phyloP scores from a whole-genome alignment of 441 rosid genomes.

The Heliophila coronopifolia region DNA sequence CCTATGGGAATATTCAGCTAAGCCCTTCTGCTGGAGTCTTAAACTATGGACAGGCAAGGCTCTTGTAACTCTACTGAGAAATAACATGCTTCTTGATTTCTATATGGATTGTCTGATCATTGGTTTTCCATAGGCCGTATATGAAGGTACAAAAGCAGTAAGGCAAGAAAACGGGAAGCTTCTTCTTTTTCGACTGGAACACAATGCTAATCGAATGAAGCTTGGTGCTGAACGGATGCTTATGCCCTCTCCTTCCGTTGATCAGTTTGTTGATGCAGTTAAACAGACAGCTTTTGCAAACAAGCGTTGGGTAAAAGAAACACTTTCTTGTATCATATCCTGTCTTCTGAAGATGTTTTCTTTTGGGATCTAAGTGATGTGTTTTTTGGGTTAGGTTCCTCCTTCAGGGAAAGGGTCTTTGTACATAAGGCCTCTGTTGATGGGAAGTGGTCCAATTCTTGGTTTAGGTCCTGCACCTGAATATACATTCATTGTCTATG shows the following conservation, averaged over 20 bases:
- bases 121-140: conserved; percentile 42
- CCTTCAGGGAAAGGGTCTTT: conserved; percentile 83
- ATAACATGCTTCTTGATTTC: not conserved
- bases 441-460: conserved; percentile 81
- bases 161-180: conserved; percentile 56
- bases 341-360: not conserved
- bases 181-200: conserved; percentile 62
- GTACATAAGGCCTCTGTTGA: conserved; percentile 74
- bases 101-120: not conserved
- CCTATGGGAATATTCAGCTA: conserved; percentile 52
- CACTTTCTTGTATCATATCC: not conserved
- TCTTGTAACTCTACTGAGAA: not conserved
- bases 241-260: conserved; percentile 68
- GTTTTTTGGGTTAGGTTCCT: conserved; percentile 53
- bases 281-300: conserved; percentile 58
- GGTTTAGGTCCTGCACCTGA: conserved; percentile 82
- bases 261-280: conserved; percentile 63
- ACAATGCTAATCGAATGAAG: conserved; percentile 61
- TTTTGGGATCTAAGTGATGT: conserved; percentile 16
- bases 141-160: conserved; percentile 72
- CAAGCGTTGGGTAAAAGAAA: conserved; percentile 65
- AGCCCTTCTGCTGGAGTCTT: conserved; percentile 80
- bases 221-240: conserved; percentile 76
- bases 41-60: conserved; percentile 76
- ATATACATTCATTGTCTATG: conserved; percentile 62